Percentiles rank a stretch among this genome's conserved stretches.
Evolutionary conservation across 2,329 filamentous ascomycete genomes (phyloP).

Genomic region (Metarhizium rileyi): DNA sequence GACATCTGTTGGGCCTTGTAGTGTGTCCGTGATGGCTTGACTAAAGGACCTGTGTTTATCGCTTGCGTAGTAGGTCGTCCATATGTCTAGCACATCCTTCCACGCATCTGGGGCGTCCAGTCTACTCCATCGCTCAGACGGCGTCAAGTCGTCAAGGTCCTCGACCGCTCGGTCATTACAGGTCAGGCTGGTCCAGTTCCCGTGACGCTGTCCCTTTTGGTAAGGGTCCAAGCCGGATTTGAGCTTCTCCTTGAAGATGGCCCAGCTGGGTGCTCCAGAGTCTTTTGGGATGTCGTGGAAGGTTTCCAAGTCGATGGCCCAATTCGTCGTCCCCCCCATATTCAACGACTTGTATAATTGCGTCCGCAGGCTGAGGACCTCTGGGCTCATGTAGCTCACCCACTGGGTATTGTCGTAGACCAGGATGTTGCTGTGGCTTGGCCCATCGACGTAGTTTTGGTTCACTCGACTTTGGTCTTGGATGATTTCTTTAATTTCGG

Average conservation of each 20-base stretch:
- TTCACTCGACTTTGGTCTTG: constrained; percentile 5
- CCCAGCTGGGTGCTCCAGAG: constrained; percentile 8
- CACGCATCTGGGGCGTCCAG: constrained; percentile 17
- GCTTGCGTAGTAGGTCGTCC: constrained; percentile 9
- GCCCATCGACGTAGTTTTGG: constrained; percentile 7
- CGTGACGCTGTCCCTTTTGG: constrained; percentile 8
- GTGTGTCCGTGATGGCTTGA: background rate
- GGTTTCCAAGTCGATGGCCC: constrained; percentile 14
- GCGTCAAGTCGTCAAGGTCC: background rate
- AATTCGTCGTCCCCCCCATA: constrained; percentile 14
- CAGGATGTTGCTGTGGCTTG: constrained; percentile 11
- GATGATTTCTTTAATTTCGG: constrained; percentile 21
- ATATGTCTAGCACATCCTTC: constrained; percentile 16
- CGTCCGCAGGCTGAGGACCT: constrained; percentile 6
- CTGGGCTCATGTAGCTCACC: constrained; percentile 13
- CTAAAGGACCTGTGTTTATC: background rate
- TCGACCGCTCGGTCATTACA: constrained; percentile 11
- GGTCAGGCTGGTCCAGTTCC: constrained; percentile 16
- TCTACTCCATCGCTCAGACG: constrained; percentile 15
- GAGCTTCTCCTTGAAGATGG: constrained; percentile 9
- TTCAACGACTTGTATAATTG: constrained; percentile 9
- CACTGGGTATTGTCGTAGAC: constrained; percentile 12
- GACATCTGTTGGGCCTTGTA: background rate
- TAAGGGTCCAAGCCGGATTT: constrained; percentile 11
- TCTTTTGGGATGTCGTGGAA: constrained; percentile 11